Evolutionary conservation across 768 basidiomycete species (phyloP).

Genomic region (Sutorius australiensis): DNA sequence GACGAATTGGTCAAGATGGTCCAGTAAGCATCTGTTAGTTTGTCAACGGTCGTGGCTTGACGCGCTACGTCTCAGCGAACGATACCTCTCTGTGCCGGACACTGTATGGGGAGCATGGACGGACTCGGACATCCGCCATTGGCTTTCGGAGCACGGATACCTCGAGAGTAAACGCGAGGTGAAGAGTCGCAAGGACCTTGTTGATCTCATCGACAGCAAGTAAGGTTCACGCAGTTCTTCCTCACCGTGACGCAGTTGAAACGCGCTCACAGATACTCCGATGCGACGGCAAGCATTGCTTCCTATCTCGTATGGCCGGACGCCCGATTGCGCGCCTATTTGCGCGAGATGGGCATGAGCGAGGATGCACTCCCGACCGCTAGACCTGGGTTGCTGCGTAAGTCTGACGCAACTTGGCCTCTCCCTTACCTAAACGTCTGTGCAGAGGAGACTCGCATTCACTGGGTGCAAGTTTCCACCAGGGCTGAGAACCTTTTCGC

Average conservation of each 20-base stretch:
- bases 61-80: constrained; percentile 43
- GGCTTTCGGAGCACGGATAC: constrained; percentile 74
- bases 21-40: constrained; percentile 38
- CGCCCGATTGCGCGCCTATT: constrained; percentile 84
- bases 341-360: constrained; percentile 70
- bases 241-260: not conserved
- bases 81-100: constrained; percentile 60
- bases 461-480: constrained; percentile 65
- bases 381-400: constrained; percentile 79
- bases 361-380: constrained; percentile 62
- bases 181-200: constrained; percentile 70
- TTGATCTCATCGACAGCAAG: constrained; percentile 70
- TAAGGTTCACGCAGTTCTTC: constrained; percentile 27
- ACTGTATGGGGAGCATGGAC: constrained; percentile 68
- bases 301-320: constrained; percentile 90
- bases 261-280: constrained; percentile 45
- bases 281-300: constrained; percentile 42
- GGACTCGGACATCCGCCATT: constrained; percentile 65
- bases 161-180: constrained; percentile 46
- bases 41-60: not conserved
- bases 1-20: constrained; percentile 80
- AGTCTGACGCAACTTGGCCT: constrained; percentile 17
- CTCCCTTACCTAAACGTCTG: not conserved
- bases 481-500: constrained; percentile 54
- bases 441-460: constrained; percentile 72